Conservation (phyloP, 306 rosid genomes). For the Rosa rugosa region DNA sequence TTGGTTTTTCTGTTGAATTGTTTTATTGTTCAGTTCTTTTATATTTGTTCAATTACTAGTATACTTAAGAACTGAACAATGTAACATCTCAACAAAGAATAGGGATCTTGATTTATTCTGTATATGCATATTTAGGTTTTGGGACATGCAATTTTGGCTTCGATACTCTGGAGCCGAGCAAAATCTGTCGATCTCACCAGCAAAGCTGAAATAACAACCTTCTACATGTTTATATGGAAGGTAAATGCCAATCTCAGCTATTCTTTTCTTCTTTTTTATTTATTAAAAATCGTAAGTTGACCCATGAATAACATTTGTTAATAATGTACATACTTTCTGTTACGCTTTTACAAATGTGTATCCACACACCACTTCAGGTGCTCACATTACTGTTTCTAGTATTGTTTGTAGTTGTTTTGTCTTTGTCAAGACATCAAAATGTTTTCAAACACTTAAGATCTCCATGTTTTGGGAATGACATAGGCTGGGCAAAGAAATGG, state of each 20-base stretch:
- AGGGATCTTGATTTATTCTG: slow-evolving; percentile 18
- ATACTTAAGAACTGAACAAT: slow-evolving; percentile 6
- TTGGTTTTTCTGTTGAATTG: not conserved
- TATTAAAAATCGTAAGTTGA: not conserved
- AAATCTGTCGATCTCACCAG: slow-evolving; percentile 77
- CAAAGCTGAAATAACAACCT: slow-evolving; percentile 85
- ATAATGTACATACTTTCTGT: not conserved
- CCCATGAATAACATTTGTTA: not conserved
- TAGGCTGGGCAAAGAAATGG: not conserved
- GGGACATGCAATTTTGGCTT: slow-evolving; percentile 72
- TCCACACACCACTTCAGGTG: not conserved
- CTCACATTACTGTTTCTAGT: not conserved
- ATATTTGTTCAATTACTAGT: not conserved
- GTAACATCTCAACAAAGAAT: slow-evolving; percentile 7
- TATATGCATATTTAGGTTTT: slow-evolving; percentile 49
- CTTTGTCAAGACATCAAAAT: not conserved
- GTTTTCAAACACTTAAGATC: not conserved
- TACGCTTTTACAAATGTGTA: not conserved
- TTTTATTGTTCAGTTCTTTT: not conserved
- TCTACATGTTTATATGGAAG: slow-evolving; percentile 99
- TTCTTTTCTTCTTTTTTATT: not conserved
- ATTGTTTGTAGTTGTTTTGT: not conserved
- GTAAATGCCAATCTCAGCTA: slow-evolving; percentile 31
- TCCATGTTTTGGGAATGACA: not conserved
- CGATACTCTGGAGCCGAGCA: slow-evolving; percentile 69